phyloP scores from a whole-genome alignment of 495 filamentous ascomycete species.

The Lasiosphaeria hispida region DNA sequence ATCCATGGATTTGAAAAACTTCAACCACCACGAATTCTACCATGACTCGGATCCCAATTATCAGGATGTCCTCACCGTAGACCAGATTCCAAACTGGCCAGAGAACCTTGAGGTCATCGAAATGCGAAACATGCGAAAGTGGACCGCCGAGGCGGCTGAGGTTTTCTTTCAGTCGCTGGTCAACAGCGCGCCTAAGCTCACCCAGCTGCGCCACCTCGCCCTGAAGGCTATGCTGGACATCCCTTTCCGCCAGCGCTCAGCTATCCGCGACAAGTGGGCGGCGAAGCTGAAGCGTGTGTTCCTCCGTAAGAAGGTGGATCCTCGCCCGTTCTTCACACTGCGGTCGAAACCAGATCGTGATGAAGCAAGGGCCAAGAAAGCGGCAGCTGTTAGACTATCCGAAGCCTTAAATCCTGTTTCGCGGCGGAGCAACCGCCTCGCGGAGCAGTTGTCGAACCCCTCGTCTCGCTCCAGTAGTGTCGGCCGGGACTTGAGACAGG shows the following conservation, averaged over 20 bases:
- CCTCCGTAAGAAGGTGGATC: constrained; percentile 52
- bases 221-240: constrained; percentile 72
- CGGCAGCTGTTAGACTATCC: too few relatives aligned
- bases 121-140: constrained; percentile 70
- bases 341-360: constrained; percentile 11
- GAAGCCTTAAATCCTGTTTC: not conserved
- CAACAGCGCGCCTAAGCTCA: constrained; percentile 60
- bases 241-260: constrained; percentile 73
- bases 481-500: constrained; percentile 17
- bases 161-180: constrained; percentile 75
- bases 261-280: constrained; percentile 71
- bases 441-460: constrained; percentile 9
- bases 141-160: constrained; percentile 59
- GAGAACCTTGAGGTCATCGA: constrained; percentile 64
- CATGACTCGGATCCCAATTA: constrained; percentile 70
- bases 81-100: constrained; percentile 74
- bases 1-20: constrained; percentile 71
- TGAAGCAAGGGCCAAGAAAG: too few relatives aligned
- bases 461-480: constrained; percentile 27
- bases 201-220: constrained; percentile 60
- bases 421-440: constrained; percentile 28
- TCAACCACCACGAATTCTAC: constrained; percentile 48
- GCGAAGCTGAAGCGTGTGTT: constrained; percentile 62
- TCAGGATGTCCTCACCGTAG: constrained; percentile 53
- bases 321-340: constrained; percentile 37